Evolutionary conservation across 2,329 filamentous ascomycete genomes (phyloP).

Genomic region (Colletotrichum melonis): DNA sequence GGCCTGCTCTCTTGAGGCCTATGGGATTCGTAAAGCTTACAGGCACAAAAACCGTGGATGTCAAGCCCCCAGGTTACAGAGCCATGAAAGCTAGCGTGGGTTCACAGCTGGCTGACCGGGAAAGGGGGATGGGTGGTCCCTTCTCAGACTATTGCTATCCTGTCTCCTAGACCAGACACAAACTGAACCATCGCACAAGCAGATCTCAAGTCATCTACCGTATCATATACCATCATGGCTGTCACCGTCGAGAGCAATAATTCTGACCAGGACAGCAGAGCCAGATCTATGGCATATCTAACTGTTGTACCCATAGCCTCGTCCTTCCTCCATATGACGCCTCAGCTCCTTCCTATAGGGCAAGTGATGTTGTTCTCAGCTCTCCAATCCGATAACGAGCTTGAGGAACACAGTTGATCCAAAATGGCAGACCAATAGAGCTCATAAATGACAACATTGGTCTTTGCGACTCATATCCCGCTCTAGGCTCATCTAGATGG

Average conservation of each 20-base stretch:
- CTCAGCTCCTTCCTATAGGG: background rate
- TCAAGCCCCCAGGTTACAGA: too few species aligned
- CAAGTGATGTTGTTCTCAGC: background rate
- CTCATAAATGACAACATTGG: background rate
- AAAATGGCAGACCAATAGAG: background rate
- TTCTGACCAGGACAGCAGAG: background rate
- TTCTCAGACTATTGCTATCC: background rate
- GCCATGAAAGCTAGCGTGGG: too few species aligned
- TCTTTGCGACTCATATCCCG: background rate
- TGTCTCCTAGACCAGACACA: background rate
- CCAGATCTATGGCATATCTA: background rate
- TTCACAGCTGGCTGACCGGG: too few species aligned
- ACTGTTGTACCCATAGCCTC: background rate
- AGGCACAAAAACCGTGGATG: too few species aligned
- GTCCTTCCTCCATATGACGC: background rate
- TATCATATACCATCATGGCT: background rate
- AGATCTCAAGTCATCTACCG: background rate
- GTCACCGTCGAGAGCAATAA: background rate
- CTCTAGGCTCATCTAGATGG: background rate
- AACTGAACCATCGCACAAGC: background rate
- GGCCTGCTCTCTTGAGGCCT: background rate
- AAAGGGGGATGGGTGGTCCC: too few species aligned
- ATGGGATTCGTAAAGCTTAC: background rate
- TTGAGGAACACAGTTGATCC: background rate
- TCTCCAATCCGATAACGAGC: background rate